phyloP scores from a whole-genome alignment of 495 filamentous ascomycete genomes.

The Penicillium herquei region DNA sequence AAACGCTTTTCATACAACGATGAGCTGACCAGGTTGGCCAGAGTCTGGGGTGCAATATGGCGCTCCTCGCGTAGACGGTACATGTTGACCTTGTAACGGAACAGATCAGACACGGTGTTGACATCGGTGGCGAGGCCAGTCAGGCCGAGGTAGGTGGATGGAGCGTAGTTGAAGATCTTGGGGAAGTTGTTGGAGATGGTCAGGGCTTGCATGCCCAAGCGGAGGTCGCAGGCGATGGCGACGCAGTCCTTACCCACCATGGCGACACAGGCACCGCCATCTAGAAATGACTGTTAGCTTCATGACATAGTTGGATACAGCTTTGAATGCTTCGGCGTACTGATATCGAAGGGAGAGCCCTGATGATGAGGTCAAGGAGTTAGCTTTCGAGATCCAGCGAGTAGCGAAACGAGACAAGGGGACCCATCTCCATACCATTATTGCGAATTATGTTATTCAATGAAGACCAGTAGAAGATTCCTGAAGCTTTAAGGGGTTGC shows the following conservation, averaged over 20 bases:
- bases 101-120: conserved; percentile 89
- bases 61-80: conserved; percentile 98
- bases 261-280: conserved; percentile 93
- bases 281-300: conserved; percentile 47
- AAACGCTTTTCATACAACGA: conserved; percentile 92
- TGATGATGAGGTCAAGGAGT: conserved; percentile 36
- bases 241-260: conserved; percentile 99
- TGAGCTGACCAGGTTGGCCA: conserved; percentile 91
- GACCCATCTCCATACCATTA: conserved; percentile 27
- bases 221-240: conserved; percentile 97
- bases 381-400: conserved; percentile 28
- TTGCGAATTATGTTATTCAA: conserved; percentile 22
- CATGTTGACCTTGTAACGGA: conserved; percentile 99
- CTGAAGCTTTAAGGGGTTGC: conserved; percentile 14
- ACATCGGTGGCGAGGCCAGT: conserved; percentile 97
- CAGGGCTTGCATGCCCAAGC: conserved; percentile 92
- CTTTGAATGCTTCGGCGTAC: conserved; percentile 47
- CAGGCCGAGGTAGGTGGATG: conserved; percentile 89
- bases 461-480: conserved; percentile 4
- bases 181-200: conserved; percentile 99
- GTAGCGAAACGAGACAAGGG: conserved; percentile 12
- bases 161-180: conserved; percentile 96
- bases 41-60: conserved; percentile 86
- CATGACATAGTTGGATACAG: conserved; percentile 1
- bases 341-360: conserved; percentile 86